phyloP scores from a whole-genome alignment of 306 rosid species.

The Quercus variabilis region DNA sequence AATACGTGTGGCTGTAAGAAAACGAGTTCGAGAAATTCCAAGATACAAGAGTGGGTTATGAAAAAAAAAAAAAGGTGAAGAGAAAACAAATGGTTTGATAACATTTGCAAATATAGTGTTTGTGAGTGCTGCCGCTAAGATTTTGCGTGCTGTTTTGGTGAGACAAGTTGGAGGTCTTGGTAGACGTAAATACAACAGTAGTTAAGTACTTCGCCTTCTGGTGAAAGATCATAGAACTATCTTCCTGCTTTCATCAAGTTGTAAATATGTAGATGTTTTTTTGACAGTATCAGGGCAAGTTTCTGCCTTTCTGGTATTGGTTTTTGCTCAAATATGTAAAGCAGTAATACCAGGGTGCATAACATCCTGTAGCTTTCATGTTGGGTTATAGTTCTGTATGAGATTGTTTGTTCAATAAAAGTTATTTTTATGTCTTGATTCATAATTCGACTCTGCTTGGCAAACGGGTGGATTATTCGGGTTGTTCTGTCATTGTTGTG shows the following conservation, averaged over 20 bases:
- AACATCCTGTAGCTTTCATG: slow-evolving; percentile 23
- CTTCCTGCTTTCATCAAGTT: slow-evolving; percentile 16
- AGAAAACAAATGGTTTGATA: slow-evolving; percentile 5
- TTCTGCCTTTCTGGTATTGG: slow-evolving; percentile 18
- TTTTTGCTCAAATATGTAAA: slow-evolving; percentile 11
- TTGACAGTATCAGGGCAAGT: slow-evolving; percentile 23
- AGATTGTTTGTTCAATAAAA: slow-evolving; percentile 1
- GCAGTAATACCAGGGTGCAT: background rate
- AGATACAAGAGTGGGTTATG: slow-evolving; percentile 30
- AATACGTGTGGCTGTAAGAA: no score
- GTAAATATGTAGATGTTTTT: slow-evolving; percentile 33
- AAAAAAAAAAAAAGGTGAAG: background rate
- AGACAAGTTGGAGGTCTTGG: slow-evolving; percentile 20
- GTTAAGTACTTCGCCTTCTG: slow-evolving; percentile 23
- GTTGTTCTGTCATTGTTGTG: no score
- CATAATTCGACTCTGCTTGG: no score
- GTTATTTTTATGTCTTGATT: background rate
- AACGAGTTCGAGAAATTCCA: slow-evolving; percentile 16
- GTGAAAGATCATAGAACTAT: slow-evolving; percentile 26
- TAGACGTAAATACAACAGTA: slow-evolving; percentile 45
- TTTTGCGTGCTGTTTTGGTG: slow-evolving; percentile 24
- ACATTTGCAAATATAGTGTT: slow-evolving; percentile 25
- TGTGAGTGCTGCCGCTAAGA: slow-evolving; percentile 1
- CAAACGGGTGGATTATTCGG: no score
- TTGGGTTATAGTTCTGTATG: slow-evolving; percentile 29